Percentiles rank a stretch among this genome's conserved stretches.
Evolutionary conservation across 345 rosid genomes (phyloP).

Genomic region (Geranium rotundifolium): DNA sequence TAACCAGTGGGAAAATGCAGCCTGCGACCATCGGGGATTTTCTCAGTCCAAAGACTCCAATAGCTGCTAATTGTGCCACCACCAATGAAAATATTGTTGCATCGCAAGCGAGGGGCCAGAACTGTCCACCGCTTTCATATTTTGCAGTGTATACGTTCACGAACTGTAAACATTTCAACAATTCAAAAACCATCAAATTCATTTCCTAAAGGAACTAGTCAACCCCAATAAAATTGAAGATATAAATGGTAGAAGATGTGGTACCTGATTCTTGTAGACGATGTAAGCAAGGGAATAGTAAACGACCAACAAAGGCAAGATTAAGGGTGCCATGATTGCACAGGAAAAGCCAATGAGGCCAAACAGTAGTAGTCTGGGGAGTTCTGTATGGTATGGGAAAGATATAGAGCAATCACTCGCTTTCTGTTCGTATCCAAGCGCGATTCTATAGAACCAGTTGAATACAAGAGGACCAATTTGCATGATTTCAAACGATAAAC

Average conservation of each 20-base stretch:
- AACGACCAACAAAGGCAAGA: constrained; percentile 61
- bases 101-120: constrained; percentile 81
- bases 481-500: constrained; percentile 66
- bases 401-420: constrained; percentile 28
- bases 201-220: too few species aligned
- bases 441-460: constrained; percentile 31
- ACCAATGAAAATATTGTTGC: constrained; percentile 73
- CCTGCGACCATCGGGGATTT: constrained; percentile 55
- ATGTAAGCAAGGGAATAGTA: constrained; percentile 64
- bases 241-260: not conserved
- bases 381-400: constrained; percentile 83
- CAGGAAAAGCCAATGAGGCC: constrained; percentile 80
- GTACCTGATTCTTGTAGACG: constrained; percentile 74
- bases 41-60: constrained; percentile 78
- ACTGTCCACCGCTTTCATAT: constrained; percentile 76
- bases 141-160: constrained; percentile 59
- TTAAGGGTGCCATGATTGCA: constrained; percentile 71
- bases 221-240: too few species aligned
- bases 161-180: constrained; percentile 29
- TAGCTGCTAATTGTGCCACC: constrained; percentile 67
- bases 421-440: constrained; percentile 36
- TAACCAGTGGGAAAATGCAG: constrained; percentile 60
- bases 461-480: constrained; percentile 51
- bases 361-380: constrained; percentile 69
- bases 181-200: too few species aligned